Conservation (phyloP, 805 yeast genomes). For the Nakazawaea pomicola region DNA sequence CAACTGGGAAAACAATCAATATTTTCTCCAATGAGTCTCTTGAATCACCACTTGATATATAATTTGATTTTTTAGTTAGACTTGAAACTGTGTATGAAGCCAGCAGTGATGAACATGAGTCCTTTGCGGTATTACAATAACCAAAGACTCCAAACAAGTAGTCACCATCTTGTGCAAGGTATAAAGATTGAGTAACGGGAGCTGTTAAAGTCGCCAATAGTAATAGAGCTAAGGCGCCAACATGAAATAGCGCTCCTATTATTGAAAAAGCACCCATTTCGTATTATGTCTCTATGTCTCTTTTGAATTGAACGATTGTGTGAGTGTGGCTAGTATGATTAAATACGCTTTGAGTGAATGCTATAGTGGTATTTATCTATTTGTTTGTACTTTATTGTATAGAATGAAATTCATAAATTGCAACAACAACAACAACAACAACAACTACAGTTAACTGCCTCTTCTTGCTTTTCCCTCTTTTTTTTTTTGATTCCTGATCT, state of each 20-base stretch:
- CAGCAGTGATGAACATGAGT: slow-evolving; percentile 37
- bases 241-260: slow-evolving; percentile 38
- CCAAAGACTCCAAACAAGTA: slow-evolving; percentile 65
- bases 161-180: slow-evolving; percentile 41
- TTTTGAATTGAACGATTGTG: no score
- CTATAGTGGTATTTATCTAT: no score
- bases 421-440: no score
- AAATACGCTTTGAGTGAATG: no score
- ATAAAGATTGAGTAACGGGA: slow-evolving; percentile 49
- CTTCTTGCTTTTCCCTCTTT: no score
- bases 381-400: no score
- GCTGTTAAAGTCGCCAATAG: slow-evolving; percentile 56
- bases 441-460: no score
- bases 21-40: slow-evolving; percentile 50
- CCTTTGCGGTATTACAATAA: slow-evolving; percentile 37
- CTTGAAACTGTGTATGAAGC: slow-evolving; percentile 38
- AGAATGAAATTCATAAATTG: no score
- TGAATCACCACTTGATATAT: slow-evolving; percentile 42
- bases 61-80: slow-evolving; percentile 30
- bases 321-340: no score
- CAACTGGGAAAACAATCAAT: slow-evolving; percentile 58
- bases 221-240: slow-evolving; percentile 56
- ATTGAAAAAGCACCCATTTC: slow-evolving; percentile 13
- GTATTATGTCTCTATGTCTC: no score
- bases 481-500: no score